Base-by-base conservation (phyloP, 176 grass and related monocot species). In the Microstegium vimineum region DNA sequence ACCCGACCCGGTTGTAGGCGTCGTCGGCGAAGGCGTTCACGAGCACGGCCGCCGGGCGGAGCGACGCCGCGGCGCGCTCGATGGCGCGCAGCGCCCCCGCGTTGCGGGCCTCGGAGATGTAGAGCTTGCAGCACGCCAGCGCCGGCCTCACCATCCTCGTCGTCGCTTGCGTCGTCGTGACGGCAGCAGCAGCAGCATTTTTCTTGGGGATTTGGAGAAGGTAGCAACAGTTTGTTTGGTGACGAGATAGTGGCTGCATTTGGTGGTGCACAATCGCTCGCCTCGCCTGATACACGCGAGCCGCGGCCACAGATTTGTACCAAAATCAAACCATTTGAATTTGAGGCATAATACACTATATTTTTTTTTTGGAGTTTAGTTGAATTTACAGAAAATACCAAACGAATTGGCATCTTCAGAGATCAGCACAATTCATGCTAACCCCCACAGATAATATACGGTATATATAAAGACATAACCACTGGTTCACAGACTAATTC, bases 121-220 rank as follows among this genome's bases (percentile, higher is more conserved):
- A 98, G 28, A 94, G 81, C 79, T 98, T 98, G 95, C 95, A 94
- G 85, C 95, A 94, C 67, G 80, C 78, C 32, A 93, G 82, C 75
- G 86, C 82, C 10, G 86, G 87, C 77, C 91, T 77, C 46, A 69
- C 40, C 87, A 84, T 83, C n/a, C 8, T 59, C 78, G 26, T 84
- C 47, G n/a, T n/a, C n/a, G 32, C 5, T 49, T 34, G 37, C 77
- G 54, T 12, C 22, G 68, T 68, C 12, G 62, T 68, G 84, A 26
- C 0, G 11, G 2, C 41, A 37, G 8, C 27, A 40, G 3, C n/a
- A 37, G 8, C 18, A 57, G 5, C 47, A 68, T 60, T 47, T 47
- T 5, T 33, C 18, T 33, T 3, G 76, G 76, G 28, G 40, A 66
- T 49, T 66, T 79, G 10, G 41, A 66, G 67, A 43, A 22, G 52